phyloP scores from a whole-genome alignment of 2,329 filamentous ascomycete species.

The Knoxdaviesia proteae region DNA sequence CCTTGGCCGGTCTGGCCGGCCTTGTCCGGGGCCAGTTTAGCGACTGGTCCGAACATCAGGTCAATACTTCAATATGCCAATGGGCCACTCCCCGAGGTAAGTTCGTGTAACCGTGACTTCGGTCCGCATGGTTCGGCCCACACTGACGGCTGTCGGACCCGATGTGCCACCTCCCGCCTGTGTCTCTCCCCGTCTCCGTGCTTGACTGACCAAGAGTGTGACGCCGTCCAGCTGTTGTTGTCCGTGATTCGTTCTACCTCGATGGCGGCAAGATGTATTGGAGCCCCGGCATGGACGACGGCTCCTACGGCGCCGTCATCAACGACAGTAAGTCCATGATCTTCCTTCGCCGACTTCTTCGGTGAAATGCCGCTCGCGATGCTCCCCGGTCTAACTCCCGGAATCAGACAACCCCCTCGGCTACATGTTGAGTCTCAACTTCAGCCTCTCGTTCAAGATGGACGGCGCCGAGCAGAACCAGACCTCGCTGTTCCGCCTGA shows the following conservation, averaged over 20 bases:
- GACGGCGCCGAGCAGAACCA: constrained; percentile 19
- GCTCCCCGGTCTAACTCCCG: not conserved
- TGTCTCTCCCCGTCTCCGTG: not conserved
- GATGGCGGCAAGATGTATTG: constrained; percentile 40
- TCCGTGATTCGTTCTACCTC: constrained; percentile 42
- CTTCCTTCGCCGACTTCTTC: not conserved
- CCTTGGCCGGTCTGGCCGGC: constrained; percentile 10
- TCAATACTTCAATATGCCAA: constrained; percentile 36
- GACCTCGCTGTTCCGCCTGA: constrained; percentile 24
- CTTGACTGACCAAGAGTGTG: constrained; percentile 6
- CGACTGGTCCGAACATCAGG: constrained; percentile 27
- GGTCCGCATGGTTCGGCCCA: no score
- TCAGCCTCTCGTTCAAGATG: constrained; percentile 19
- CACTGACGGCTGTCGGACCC: no score
- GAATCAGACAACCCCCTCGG: constrained; percentile 28
- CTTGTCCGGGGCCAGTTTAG: constrained; percentile 18
- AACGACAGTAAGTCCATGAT: constrained; percentile 19
- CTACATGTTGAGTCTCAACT: constrained; percentile 36
- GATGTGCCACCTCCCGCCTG: no score
- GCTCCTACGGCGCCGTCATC: constrained; percentile 10
- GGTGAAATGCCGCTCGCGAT: constrained; percentile 1
- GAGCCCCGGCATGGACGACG: constrained; percentile 26
- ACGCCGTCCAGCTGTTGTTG: constrained; percentile 24
- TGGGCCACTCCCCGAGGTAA: constrained; percentile 29
- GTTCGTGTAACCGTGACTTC: not conserved